Evolutionary conservation across 306 rosid species (phyloP).

Genomic region (Nissolia schottii): DNA sequence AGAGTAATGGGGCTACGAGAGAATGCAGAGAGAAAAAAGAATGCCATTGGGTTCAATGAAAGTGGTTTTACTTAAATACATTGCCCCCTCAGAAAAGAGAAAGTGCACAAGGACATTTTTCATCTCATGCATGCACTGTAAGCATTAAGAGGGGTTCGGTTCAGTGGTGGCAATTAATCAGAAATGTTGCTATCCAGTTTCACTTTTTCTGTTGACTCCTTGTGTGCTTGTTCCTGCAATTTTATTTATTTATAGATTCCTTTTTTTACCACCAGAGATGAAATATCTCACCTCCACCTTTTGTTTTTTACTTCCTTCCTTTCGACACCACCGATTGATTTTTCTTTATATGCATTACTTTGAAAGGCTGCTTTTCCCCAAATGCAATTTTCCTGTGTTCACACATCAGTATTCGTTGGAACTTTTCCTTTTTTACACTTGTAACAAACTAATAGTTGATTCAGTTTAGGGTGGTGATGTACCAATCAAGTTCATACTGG

Average conservation of each 20-base stretch:
- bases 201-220: conserved; percentile 49
- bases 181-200: conserved; percentile 47
- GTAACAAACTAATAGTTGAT: not conserved
- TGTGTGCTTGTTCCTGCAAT: conserved; percentile 19
- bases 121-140: conserved; percentile 35
- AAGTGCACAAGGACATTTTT: conserved; percentile 37
- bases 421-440: conserved; percentile 14
- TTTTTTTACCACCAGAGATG: not conserved
- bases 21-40: conserved; percentile 37
- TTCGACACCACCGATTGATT: not conserved
- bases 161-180: conserved; percentile 37
- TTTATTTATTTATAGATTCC: conserved; percentile 34
- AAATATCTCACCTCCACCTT: not conserved
- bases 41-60: conserved; percentile 41
- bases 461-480: not conserved
- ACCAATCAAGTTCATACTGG: conserved; percentile 14
- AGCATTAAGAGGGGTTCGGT: conserved; percentile 28
- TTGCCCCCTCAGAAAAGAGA: conserved; percentile 39
- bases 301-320: conserved; percentile 9
- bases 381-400: conserved; percentile 1
- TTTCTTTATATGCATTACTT: conserved; percentile 6
- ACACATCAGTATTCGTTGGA: too few species aligned
- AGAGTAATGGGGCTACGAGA: conserved; percentile 30
- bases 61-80: conserved; percentile 34
- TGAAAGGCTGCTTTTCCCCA: not conserved